Evolutionary conservation across 2,329 filamentous ascomycete genomes (phyloP).

Genomic region (Ilyonectria robusta): DNA sequence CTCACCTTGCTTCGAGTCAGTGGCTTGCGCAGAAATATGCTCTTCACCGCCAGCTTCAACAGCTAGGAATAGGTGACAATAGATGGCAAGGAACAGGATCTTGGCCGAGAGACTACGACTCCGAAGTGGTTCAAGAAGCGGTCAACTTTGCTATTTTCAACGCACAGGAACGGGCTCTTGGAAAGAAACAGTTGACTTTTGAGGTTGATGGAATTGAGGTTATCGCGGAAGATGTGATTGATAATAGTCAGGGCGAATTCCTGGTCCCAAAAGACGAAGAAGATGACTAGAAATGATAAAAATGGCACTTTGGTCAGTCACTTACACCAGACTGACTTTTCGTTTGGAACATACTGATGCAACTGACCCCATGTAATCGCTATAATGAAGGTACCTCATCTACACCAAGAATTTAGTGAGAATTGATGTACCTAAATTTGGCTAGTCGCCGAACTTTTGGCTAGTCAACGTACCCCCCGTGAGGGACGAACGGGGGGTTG

Average conservation of each 20-base stretch:
- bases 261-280: not conserved
- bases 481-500: too few relatives aligned
- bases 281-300: too few relatives aligned
- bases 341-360: too few relatives aligned
- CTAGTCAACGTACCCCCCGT: not conserved
- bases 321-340: too few relatives aligned
- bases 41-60: too few relatives aligned
- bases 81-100: not conserved
- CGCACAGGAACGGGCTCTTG: not conserved
- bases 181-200: not conserved
- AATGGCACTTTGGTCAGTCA: too few relatives aligned
- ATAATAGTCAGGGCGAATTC: not conserved
- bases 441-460: not conserved
- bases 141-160: not conserved
- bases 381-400: too few relatives aligned
- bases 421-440: not conserved
- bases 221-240: not conserved
- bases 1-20: not conserved
- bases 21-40: not conserved
- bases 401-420: too few relatives aligned
- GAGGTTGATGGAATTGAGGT: not conserved
- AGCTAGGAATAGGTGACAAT: not conserved
- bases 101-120: not conserved
- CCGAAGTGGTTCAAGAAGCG: not conserved
- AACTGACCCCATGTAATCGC: too few relatives aligned